Conservation (phyloP, 2,329 filamentous ascomycete genomes). For the Cercospora sp. region DNA sequence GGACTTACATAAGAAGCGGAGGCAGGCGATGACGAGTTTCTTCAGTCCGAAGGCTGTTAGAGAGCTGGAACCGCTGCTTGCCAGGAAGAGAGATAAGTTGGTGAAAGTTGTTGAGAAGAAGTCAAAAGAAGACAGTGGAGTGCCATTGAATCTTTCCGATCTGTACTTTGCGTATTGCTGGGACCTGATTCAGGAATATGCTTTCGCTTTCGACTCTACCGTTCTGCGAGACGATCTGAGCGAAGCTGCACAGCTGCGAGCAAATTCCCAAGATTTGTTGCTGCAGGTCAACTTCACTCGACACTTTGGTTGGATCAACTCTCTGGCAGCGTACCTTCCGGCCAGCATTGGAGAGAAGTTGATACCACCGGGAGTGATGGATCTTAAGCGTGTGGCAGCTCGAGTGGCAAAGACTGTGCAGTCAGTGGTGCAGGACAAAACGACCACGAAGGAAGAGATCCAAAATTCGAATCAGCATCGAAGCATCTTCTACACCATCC, state of each 20-base stretch:
- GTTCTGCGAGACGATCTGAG: constrained; percentile 8
- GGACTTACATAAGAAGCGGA: constrained; percentile 11
- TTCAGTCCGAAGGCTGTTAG: constrained; percentile 18
- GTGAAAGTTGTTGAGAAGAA: constrained; percentile 10
- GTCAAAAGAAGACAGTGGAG: background rate
- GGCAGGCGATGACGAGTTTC: constrained; percentile 17
- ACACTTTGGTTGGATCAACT: constrained; percentile 18
- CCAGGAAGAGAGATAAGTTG: constrained; percentile 10
- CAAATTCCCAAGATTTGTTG: constrained; percentile 7
- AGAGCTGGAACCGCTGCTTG: constrained; percentile 12
- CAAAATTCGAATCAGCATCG: constrained; percentile 3
- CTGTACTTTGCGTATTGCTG: constrained; percentile 18
- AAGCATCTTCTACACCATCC: constrained; percentile 16
- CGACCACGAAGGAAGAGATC: background rate
- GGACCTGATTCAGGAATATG: constrained; percentile 18
- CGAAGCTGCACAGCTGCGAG: constrained; percentile 8
- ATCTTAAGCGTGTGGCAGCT: constrained; percentile 6
- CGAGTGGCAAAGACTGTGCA: constrained; percentile 11
- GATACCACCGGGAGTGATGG: constrained; percentile 15
- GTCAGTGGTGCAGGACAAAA: constrained; percentile 11
- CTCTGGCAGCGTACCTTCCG: constrained; percentile 10
- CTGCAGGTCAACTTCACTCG: constrained; percentile 16
- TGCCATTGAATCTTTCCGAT: constrained; percentile 14
- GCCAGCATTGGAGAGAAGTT: background rate
- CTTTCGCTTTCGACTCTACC: constrained; percentile 11